Evolutionary conservation across 495 filamentous ascomycete genomes (phyloP).

Genomic region (Margaritispora aquatica): DNA sequence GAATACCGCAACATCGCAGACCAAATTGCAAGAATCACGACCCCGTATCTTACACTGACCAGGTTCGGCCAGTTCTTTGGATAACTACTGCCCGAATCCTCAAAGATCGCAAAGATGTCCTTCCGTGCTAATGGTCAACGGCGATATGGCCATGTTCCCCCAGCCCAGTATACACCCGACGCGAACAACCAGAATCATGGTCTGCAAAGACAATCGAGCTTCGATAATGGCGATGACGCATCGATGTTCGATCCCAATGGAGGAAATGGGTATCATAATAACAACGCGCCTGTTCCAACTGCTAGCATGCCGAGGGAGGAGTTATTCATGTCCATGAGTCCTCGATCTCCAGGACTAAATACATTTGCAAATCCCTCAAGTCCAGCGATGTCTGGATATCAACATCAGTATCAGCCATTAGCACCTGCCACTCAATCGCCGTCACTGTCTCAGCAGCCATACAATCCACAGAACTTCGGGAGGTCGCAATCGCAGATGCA

Average conservation of each 20-base stretch:
- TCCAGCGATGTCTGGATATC: conserved; percentile 46
- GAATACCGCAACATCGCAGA: conserved; percentile 7
- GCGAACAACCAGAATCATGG: conserved; percentile 30
- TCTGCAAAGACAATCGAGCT: conserved; percentile 60
- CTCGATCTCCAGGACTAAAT: conserved; percentile 30
- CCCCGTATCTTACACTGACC: neutral
- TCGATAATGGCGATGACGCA: conserved; percentile 73
- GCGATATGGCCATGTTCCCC: conserved; percentile 51
- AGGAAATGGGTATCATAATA: conserved; percentile 27
- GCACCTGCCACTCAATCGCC: conserved; percentile 23
- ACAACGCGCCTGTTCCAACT: neutral
- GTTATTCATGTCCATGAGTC: conserved; percentile 36
- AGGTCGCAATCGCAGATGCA: conserved; percentile 55
- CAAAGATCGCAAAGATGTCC: conserved; percentile 35
- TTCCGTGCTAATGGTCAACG: conserved; percentile 47
- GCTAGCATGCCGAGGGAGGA: conserved; percentile 35
- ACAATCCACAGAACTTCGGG: conserved; percentile 81
- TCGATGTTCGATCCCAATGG: conserved; percentile 39
- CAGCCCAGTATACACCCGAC: conserved; percentile 48
- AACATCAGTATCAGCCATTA: conserved; percentile 51
- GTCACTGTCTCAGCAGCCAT: conserved; percentile 33
- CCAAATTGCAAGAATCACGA: neutral
- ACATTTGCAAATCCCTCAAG: conserved; percentile 39
- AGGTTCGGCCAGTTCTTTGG: neutral
- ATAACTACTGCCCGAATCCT: neutral